These are phyloP conservation scores for Metarhizium sp. DNA, from an alignment of 2,329 filamentous ascomycete genomes.

Conservation along the genomic window DNA sequence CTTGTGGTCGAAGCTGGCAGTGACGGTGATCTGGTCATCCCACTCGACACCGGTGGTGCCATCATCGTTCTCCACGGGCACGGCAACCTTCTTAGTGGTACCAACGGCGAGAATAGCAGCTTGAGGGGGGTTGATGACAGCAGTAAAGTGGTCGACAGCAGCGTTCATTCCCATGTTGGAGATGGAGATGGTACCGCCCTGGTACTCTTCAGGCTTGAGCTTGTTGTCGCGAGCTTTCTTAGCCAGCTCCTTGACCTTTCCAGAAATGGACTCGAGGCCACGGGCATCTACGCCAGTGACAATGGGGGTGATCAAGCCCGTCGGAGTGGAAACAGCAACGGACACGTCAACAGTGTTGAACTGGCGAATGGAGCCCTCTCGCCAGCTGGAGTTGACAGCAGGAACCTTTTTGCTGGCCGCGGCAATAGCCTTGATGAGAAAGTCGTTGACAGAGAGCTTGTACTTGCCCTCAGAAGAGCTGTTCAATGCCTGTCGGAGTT, in stretches of 20 bases:
- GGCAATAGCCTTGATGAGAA: conserved; percentile 93
- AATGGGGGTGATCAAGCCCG: conserved; percentile 94
- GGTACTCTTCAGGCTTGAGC: conserved; percentile 99
- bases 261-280: conserved; percentile 81
- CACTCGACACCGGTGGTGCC: conserved; percentile 68
- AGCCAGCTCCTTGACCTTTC: conserved; percentile 88
- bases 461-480: conserved; percentile 81
- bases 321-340: conserved; percentile 87
- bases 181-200: conserved; percentile 97
- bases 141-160: conserved; percentile 93
- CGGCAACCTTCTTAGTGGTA: conserved; percentile 88
- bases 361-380: conserved; percentile 81
- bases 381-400: conserved; percentile 92
- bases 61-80: conserved; percentile 78
- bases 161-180: conserved; percentile 99
- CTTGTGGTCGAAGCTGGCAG: conserved; percentile 97
- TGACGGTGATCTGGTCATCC: conserved; percentile 96
- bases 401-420: conserved; percentile 89
- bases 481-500: conserved; percentile 92
- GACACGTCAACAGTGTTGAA: conserved; percentile 91
- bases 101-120: conserved; percentile 91
- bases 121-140: conserved; percentile 98
- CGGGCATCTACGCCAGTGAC: conserved; percentile 81
- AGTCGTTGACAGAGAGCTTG: conserved; percentile 99
- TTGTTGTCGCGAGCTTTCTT: conserved; percentile 95